Percentiles rank a stretch among this genome's conserved stretches.
phyloP scores from a whole-genome alignment of 192 early-diverging fungal species.

The Linnemannia schmuckeri region DNA sequence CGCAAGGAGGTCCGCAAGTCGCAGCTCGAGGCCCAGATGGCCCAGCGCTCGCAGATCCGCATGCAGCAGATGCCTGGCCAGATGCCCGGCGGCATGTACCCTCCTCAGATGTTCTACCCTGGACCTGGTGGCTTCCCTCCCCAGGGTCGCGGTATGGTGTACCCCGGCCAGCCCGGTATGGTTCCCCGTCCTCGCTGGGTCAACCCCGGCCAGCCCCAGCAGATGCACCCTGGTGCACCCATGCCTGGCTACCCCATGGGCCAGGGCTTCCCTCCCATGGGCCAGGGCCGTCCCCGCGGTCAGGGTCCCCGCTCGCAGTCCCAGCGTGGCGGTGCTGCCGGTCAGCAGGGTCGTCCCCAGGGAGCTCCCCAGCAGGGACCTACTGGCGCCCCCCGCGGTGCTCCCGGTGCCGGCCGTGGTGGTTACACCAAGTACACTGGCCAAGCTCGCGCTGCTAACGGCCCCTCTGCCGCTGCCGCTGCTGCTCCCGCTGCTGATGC shows the following conservation, averaged over 20 bases:
- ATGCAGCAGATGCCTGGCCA: conserved; percentile 77
- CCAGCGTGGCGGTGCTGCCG: conserved; percentile 61
- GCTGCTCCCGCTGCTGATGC: conserved; percentile 48
- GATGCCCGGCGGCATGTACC: conserved; percentile 64
- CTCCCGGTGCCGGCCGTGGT: conserved; percentile 50
- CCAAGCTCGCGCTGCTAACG: conserved; percentile 52
- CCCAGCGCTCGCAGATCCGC: conserved; percentile 89
- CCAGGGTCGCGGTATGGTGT: conserved; percentile 60
- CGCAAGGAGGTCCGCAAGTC: conserved; percentile 96
- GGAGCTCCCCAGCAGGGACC: conserved; percentile 47
- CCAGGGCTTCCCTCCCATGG: conserved; percentile 64
- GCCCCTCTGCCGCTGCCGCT: conserved; percentile 51
- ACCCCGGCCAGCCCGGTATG: conserved; percentile 58
- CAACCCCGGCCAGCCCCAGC: conserved; percentile 64
- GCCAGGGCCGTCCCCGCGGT: conserved; percentile 67
- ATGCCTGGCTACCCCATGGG: conserved; percentile 56
- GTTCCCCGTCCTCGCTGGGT: conserved; percentile 61
- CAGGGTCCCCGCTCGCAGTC: conserved; percentile 65
- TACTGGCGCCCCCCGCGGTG: conserved; percentile 55
- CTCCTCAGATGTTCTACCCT: conserved; percentile 60
- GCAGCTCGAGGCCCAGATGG: conserved; percentile 96
- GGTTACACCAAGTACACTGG: conserved; percentile 54
- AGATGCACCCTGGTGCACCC: conserved; percentile 60
- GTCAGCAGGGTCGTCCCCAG: conserved; percentile 57
- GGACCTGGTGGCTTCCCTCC: conserved; percentile 55